phyloP scores from a whole-genome alignment of 805 yeast species.

The Candida vartiovaarae region DNA sequence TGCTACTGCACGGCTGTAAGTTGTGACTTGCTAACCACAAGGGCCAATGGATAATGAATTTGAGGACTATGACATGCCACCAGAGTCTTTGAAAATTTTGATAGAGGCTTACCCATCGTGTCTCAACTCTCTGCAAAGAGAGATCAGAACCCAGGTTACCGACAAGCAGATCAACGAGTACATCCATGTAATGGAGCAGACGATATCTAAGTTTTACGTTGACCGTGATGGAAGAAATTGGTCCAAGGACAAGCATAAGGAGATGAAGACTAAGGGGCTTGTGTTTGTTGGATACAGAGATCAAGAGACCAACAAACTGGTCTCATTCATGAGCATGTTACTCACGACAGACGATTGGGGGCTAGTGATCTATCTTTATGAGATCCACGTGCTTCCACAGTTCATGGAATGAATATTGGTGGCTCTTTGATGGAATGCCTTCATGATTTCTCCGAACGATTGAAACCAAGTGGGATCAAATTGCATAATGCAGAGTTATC shows the following conservation, averaged over 20 bases:
- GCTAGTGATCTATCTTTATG: slow-evolving; percentile 45
- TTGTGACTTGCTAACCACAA: neutral
- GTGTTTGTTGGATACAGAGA: slow-evolving; percentile 12
- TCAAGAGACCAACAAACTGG: slow-evolving; percentile 11
- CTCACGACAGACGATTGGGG: slow-evolving; percentile 33
- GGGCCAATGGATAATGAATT: neutral
- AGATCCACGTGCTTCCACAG: slow-evolving; percentile 39
- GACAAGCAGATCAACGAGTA: neutral
- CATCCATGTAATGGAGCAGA: slow-evolving; percentile 4
- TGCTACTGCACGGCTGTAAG: neutral
- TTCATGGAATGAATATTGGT: slow-evolving; percentile 35
- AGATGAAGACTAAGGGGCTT: slow-evolving; percentile 27
- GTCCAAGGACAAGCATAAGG: slow-evolving; percentile 36
- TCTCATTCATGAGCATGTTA: slow-evolving; percentile 41
- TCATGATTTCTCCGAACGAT: slow-evolving; percentile 25
- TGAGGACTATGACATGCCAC: slow-evolving; percentile 1
- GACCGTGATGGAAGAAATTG: slow-evolving; percentile 15
- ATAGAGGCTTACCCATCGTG: neutral
- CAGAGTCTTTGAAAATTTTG: neutral
- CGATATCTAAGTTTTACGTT: slow-evolving; percentile 13
- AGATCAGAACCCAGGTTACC: neutral
- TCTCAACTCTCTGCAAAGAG: neutral
- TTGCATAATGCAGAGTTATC: slow-evolving; percentile 2
- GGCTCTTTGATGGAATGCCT: slow-evolving; percentile 29
- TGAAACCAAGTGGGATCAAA: neutral